Conservation (phyloP, 495 filamentous ascomycete species). For the Penicillium chermesinum region DNA sequence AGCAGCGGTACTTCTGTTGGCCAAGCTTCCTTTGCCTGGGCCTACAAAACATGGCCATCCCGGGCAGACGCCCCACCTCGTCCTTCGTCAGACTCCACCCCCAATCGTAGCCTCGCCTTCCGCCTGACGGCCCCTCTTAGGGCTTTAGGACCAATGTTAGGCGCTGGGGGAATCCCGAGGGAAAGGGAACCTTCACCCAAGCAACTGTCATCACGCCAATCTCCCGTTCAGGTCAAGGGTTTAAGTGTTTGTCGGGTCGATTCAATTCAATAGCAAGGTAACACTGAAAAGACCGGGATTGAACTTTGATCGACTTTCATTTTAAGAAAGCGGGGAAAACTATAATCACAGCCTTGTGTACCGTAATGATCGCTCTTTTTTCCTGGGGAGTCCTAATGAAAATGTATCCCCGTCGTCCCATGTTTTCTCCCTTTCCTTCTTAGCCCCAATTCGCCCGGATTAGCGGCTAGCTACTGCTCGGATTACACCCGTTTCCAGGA, state of each 20-base stretch:
- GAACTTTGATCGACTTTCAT: not conserved
- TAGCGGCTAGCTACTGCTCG: not conserved
- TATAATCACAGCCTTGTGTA: not conserved
- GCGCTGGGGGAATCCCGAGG: constrained; percentile 9
- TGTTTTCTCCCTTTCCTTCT: not conserved
- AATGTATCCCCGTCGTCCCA: not conserved
- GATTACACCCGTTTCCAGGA: not conserved
- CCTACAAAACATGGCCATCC: not conserved
- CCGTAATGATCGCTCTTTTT: not conserved
- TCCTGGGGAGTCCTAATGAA: not conserved
- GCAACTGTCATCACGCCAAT: constrained; percentile 21
- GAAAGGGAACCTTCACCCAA: constrained; percentile 19
- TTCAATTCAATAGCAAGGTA: not conserved
- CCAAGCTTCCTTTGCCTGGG: not conserved
- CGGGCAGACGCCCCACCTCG: not conserved
- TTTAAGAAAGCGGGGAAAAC: not conserved
- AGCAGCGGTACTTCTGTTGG: constrained; percentile 20
- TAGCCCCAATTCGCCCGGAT: not conserved
- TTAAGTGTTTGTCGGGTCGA: not conserved
- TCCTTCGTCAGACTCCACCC: not conserved
- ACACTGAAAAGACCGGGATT: not conserved
- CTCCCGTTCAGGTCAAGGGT: constrained; percentile 16
- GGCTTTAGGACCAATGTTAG: constrained; percentile 6
- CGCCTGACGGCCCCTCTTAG: not conserved
- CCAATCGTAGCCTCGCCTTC: not conserved